These are phyloP conservation scores for Vanrija pseudolonga DNA, from an alignment of 1,284 basidiomycete species.

Conservation along the genomic window DNA sequence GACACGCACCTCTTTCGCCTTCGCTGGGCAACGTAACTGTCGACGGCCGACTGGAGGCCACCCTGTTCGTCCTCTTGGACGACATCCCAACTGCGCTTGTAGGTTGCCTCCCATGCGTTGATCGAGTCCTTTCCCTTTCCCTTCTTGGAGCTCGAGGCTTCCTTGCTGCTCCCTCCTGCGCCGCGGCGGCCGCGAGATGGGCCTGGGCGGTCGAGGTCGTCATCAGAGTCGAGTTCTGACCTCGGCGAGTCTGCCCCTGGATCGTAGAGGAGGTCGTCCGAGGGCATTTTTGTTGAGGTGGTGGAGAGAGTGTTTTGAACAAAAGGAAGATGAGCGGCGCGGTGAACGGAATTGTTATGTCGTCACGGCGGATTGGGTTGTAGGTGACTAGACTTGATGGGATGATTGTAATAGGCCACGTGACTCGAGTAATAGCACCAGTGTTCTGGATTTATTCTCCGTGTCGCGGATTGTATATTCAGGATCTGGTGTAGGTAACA, in stretches of 20 bases:
- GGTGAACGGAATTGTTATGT: not conserved
- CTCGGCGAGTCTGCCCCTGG: constrained; percentile 8
- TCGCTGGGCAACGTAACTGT: constrained; percentile 79
- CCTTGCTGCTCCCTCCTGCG: not conserved
- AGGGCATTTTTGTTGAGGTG: constrained; percentile 3
- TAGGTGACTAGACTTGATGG: not conserved
- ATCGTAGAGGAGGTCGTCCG: constrained; percentile 15
- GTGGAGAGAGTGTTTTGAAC: not conserved
- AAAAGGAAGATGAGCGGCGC: not conserved
- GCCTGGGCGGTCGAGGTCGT: constrained; percentile 24
- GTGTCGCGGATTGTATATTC: no score
- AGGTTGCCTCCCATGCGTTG: constrained; percentile 94
- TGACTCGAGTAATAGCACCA: no score
- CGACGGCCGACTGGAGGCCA: constrained; percentile 82
- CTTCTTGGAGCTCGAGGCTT: constrained; percentile 1
- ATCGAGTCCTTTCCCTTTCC: constrained; percentile 29
- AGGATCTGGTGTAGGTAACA: no score
- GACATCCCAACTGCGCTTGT: constrained; percentile 91
- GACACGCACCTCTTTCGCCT: constrained; percentile 68
- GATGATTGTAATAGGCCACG: not conserved
- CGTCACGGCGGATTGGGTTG: not conserved
- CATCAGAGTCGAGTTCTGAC: constrained; percentile 17
- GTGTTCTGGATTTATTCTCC: no score
- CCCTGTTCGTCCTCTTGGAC: constrained; percentile 94
- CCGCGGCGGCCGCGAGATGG: constrained; percentile 8